Evolutionary conservation across 495 filamentous ascomycete genomes (phyloP).

Genomic region (Penicillium flavigenum): DNA sequence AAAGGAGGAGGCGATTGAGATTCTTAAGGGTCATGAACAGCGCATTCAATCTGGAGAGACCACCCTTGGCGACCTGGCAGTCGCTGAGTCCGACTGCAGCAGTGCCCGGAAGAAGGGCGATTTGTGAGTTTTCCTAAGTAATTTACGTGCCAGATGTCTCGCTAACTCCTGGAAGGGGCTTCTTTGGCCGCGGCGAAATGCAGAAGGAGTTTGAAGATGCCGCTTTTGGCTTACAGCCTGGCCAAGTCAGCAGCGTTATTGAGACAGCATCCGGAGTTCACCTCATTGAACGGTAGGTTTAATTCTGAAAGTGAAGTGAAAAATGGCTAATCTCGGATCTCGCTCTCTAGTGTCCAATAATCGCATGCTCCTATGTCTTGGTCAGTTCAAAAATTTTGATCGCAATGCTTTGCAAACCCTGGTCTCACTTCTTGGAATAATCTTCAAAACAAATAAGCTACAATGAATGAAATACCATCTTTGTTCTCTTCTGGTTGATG

Average conservation of each 20-base stretch:
- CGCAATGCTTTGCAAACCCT: constrained; percentile 5
- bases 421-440: constrained; percentile 1
- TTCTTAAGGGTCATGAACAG: constrained; percentile 69
- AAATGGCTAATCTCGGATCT: background rate
- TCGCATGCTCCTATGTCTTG: background rate
- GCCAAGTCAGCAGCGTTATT: constrained; percentile 80
- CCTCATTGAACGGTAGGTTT: constrained; percentile 84
- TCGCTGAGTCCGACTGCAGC: constrained; percentile 90
- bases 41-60: constrained; percentile 67
- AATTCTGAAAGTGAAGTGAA: background rate
- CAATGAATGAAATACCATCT: constrained; percentile 9
- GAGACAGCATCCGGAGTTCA: constrained; percentile 94
- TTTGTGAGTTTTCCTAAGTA: constrained; percentile 53
- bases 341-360: constrained; percentile 37
- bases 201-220: constrained; percentile 98
- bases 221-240: constrained; percentile 79
- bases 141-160: too few relatives aligned
- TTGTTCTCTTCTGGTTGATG: background rate
- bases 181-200: constrained; percentile 93
- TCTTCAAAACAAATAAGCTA: constrained; percentile 9
- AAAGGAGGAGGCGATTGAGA: constrained; percentile 80
- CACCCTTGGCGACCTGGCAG: constrained; percentile 75
- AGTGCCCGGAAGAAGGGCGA: constrained; percentile 92
- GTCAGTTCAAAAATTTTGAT: background rate
- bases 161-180: constrained; percentile 59